Percentiles rank a stretch among this genome's conserved stretches.
These are phyloP conservation scores for Dentipellis sp. DNA, from an alignment of 768 basidiomycete species.

Conservation along the genomic window DNA sequence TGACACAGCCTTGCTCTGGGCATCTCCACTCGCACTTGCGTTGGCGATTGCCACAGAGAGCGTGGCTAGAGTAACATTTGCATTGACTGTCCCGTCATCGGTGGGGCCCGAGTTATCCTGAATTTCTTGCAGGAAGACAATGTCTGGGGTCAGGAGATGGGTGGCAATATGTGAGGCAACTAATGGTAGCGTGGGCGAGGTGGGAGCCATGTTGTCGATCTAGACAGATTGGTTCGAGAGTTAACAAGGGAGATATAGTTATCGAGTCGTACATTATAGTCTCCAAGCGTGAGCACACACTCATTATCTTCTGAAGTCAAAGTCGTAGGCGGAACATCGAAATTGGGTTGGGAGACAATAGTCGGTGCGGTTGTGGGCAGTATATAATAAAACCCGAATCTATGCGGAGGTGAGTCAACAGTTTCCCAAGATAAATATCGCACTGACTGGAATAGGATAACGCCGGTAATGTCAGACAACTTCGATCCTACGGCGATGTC, in stretches of 20 bases:
- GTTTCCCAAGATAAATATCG: no score
- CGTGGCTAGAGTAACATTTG: constrained; percentile 41
- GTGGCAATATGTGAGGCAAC: constrained; percentile 45
- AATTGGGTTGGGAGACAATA: constrained; percentile 30
- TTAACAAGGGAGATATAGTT: background rate
- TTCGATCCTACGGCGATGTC: constrained; percentile 34
- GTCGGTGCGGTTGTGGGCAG: constrained; percentile 47
- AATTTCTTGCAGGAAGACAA: constrained; percentile 57
- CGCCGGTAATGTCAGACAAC: constrained; percentile 43
- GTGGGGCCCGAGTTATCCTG: constrained; percentile 47
- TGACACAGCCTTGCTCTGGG: constrained; percentile 20
- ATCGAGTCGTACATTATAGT: constrained; percentile 41
- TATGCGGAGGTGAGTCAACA: background rate
- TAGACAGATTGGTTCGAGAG: constrained; percentile 11
- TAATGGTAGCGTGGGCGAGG: constrained; percentile 34
- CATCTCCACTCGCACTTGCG: constrained; percentile 10
- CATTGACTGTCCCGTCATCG: constrained; percentile 44
- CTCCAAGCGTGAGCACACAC: constrained; percentile 44
- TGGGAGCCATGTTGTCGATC: constrained; percentile 50
- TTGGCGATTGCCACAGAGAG: constrained; percentile 40
- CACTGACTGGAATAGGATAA: constrained; percentile 41
- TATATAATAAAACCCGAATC: constrained; percentile 42
- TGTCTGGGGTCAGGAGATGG: constrained; percentile 41
- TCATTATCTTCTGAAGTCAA: constrained; percentile 24
- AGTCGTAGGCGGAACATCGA: constrained; percentile 28